phyloP scores from a whole-genome alignment of 73 alveolate species.

The Paramecium sonneborni region DNA sequence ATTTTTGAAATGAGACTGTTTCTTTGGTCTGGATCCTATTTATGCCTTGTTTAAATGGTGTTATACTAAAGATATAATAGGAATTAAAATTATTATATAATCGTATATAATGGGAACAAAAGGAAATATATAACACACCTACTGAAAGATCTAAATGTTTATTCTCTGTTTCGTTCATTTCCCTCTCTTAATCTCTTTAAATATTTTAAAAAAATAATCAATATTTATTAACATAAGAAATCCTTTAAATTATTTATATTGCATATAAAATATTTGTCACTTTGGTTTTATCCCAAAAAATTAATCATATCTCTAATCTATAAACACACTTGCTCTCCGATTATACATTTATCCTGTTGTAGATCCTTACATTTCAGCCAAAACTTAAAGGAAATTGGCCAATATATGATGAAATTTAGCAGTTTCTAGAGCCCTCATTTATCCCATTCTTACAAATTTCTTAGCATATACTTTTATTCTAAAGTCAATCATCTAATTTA shows the following conservation, averaged over 20 bases:
- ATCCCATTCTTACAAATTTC: constrained; percentile 23
- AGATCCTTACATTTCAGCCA: constrained; percentile 16
- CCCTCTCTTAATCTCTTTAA: neutral
- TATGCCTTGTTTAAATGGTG: neutral
- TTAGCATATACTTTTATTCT: constrained; percentile 47
- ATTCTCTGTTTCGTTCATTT: neutral
- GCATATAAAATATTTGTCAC: neutral
- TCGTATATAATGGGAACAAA: neutral
- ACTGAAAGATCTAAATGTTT: constrained; percentile 23
- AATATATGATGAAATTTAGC: constrained; percentile 46
- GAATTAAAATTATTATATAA: neutral
- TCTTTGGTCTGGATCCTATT: neutral
- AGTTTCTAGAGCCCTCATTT: constrained; percentile 9
- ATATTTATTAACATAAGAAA: neutral
- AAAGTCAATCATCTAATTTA: constrained; percentile 31
- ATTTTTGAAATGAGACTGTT: neutral
- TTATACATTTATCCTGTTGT: constrained; percentile 16
- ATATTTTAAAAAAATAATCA: neutral
- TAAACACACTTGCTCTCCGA: neutral
- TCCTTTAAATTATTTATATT: neutral
- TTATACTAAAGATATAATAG: constrained; percentile 19
- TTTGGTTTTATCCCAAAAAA: constrained; percentile 27
- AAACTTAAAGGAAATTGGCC: constrained; percentile 8
- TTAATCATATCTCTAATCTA: neutral
- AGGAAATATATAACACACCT: constrained; percentile 1